Base-by-base conservation (phyloP, 2,329 filamentous ascomycete genomes). In the Nemania abortiva region DNA sequence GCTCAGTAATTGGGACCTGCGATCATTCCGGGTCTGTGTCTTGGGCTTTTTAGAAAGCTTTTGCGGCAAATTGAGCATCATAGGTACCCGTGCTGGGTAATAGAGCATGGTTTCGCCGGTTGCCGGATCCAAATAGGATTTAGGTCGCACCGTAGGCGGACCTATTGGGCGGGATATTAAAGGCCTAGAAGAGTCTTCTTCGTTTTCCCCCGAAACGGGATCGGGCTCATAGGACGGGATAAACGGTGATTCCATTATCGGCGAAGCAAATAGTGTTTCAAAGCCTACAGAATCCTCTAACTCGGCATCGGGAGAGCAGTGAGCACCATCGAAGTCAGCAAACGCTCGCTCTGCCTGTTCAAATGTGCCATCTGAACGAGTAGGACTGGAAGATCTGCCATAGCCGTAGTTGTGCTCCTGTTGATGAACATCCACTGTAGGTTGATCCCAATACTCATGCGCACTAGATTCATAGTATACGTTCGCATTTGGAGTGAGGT, bases 61-160 rank as follows among this genome's bases (percentile, higher is more conserved):
- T 53, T 94, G 94, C 0, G 96, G 96, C 13, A 99, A 83, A 75
- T 97, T 98, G 66, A 99, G 86, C 90, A 97, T 95, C 70, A 92
- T 91, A 2, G 96, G 96, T 2, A 99, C 96, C 0, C 94, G 95
- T 2, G 96, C 96, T 15, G 96, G 96, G 79, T 99, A 99, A 81
- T 91, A 98, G 10, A 97, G 89, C 93, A 98, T 97, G 74, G 90
- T 85, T 73, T 95, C 89, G 4, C 89, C 91, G 1, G 91, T 91
- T 29, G 86, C 84, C 1, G 89, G 88, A 76, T 90, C 85, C 75
- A 88, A 81, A 78, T 90, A 91, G 0, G 89, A 89, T 70, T 87
- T 85, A 11, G 88, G 83, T 61, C 82, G 79, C 24, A 72, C 76
- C 37, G 76, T 78, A 22, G 74, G 67, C 34, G 70, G 69, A 18